A percentile compares a stretch with the other conserved stretches of the same genome.
phyloP scores from a whole-genome alignment of 768 basidiomycete genomes.

The Trametes maxima region DNA sequence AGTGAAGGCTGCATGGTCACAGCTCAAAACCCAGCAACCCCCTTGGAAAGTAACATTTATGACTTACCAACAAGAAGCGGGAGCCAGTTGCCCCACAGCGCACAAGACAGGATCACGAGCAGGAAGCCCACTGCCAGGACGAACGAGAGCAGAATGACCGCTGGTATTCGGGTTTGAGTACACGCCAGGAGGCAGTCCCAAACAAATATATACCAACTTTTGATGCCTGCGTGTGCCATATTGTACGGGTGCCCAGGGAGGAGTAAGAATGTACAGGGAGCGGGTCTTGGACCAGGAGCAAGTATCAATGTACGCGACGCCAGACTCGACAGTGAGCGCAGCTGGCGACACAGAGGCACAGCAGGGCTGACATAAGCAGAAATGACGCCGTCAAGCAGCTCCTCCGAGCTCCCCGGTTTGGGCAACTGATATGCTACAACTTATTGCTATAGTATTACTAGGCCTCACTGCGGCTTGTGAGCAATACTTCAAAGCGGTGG shows the following conservation, averaged over 20 bases:
- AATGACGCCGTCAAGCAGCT: not conserved
- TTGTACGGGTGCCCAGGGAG: not conserved
- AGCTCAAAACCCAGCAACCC: not conserved
- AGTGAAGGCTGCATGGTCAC: constrained; percentile 65
- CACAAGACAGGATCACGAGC: constrained; percentile 95
- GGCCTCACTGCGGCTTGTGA: no score
- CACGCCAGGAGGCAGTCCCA: constrained; percentile 14
- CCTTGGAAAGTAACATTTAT: not conserved
- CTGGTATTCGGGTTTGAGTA: constrained; percentile 43
- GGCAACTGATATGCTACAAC: no score
- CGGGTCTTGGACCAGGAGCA: not conserved
- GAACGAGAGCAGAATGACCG: constrained; percentile 95
- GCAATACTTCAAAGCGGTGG: no score
- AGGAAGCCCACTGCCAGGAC: constrained; percentile 98
- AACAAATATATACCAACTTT: constrained; percentile 28
- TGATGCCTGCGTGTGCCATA: constrained; percentile 35
- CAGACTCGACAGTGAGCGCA: constrained; percentile 3
- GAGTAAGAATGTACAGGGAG: constrained; percentile 6
- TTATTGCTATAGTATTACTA: no score
- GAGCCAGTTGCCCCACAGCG: constrained; percentile 95
- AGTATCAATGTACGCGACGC: constrained; percentile 1
- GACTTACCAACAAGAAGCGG: constrained; percentile 91
- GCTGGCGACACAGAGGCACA: constrained; percentile 6
- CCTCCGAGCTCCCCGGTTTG: no score
- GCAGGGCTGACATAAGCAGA: constrained; percentile 9